These are phyloP conservation scores for Sugiyamaella smithiae DNA, from an alignment of 805 yeast genomes.

Conservation along the genomic window DNA sequence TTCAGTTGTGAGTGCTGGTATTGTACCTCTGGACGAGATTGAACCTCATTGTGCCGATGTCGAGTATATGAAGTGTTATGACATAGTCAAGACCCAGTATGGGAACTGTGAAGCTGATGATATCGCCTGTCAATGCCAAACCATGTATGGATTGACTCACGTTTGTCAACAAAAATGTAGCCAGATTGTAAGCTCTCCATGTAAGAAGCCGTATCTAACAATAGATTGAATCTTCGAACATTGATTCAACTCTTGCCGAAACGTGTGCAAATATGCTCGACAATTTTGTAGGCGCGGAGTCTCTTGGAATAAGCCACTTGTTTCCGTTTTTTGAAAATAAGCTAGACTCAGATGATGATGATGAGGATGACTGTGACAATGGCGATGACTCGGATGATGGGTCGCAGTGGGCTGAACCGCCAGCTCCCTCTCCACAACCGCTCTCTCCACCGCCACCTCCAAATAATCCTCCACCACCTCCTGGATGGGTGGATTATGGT, in stretches of 20 bases:
- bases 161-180: constrained; percentile 20
- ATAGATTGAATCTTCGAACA: background rate
- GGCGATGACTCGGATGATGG: constrained; percentile 28
- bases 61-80: constrained; percentile 21
- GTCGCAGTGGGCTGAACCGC: constrained; percentile 21
- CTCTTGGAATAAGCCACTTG: constrained; percentile 9
- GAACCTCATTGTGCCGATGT: constrained; percentile 5
- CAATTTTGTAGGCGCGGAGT: background rate
- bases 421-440: background rate
- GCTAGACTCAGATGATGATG: constrained; percentile 22
- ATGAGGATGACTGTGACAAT: constrained; percentile 24
- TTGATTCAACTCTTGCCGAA: background rate
- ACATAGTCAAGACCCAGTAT: constrained; percentile 17
- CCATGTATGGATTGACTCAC: constrained; percentile 13
- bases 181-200: background rate
- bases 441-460: background rate
- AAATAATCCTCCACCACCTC: constrained; percentile 4
- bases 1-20: no score
- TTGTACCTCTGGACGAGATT: background rate
- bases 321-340: constrained; percentile 12
- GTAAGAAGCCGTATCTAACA: background rate
- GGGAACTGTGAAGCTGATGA: constrained; percentile 19
- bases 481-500: background rate
- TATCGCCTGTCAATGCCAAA: constrained; percentile 22
- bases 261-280: background rate